These are phyloP conservation scores for Kwoniella shandongensis DNA, from an alignment of 768 basidiomycete species.

Conservation along the genomic window DNA sequence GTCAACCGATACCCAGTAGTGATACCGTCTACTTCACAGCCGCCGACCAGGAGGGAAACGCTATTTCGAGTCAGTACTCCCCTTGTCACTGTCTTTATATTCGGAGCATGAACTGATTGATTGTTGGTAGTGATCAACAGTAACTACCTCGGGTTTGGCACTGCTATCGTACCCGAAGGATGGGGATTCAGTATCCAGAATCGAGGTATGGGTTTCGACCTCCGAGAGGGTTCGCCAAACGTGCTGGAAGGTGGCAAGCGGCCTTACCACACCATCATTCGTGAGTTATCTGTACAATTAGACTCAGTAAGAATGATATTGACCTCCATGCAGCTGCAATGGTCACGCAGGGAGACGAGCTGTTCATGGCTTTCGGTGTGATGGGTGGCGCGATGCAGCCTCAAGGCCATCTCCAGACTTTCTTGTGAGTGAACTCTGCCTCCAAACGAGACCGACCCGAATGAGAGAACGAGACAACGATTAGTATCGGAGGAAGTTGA, in stretches of 20 bases:
- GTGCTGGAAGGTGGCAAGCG: constrained; percentile 62
- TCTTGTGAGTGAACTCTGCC: constrained; percentile 17
- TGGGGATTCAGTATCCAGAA: constrained; percentile 95
- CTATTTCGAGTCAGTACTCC: constrained; percentile 27
- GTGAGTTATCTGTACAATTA: constrained; percentile 7
- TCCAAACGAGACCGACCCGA: too few species aligned
- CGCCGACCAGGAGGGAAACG: constrained; percentile 54
- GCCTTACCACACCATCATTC: constrained; percentile 28
- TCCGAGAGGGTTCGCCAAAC: constrained; percentile 77
- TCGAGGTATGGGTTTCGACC: constrained; percentile 75
- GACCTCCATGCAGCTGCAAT: constrained; percentile 23
- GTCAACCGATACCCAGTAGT: constrained; percentile 77
- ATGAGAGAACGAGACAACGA: too few species aligned
- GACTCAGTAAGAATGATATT: not conserved
- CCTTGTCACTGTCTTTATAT: not conserved
- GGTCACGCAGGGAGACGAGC: constrained; percentile 30
- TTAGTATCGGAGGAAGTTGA: too few species aligned
- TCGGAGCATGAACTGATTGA: not conserved
- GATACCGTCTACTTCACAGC: constrained; percentile 92
- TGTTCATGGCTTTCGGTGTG: constrained; percentile 32
- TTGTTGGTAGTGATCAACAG: constrained; percentile 59
- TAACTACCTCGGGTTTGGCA: constrained; percentile 87
- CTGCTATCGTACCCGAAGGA: constrained; percentile 77
- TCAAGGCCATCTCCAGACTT: constrained; percentile 37
- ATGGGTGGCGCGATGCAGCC: constrained; percentile 41